Evolutionary conservation across 179 eudicot genomes (phyloP).

Genomic region (Sideroxylon spinosum): DNA sequence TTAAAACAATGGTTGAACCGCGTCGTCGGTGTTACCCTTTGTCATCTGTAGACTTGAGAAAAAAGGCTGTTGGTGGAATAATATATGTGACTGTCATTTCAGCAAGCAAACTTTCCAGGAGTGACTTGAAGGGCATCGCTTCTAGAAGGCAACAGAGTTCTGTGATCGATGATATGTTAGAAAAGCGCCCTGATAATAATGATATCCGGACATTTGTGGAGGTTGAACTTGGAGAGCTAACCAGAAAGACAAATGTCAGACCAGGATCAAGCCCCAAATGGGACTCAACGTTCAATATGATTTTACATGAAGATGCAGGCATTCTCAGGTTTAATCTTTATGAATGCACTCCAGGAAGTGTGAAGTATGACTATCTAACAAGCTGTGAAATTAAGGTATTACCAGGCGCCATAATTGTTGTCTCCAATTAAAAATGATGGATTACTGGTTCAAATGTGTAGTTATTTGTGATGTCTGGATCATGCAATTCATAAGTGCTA

Average conservation of each 20-base stretch:
- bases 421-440: background rate
- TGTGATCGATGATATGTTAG: constrained; percentile 28
- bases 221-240: constrained; percentile 85
- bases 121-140: constrained; percentile 48
- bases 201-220: constrained; percentile 83
- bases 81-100: constrained; percentile 70
- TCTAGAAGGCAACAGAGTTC: constrained; percentile 36
- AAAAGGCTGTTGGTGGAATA: constrained; percentile 84
- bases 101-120: constrained; percentile 55
- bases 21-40: constrained; percentile 76
- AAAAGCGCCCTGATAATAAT: constrained; percentile 32
- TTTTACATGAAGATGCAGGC: constrained; percentile 82
- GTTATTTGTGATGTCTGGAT: too few species aligned
- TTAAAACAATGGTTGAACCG: constrained; percentile 95
- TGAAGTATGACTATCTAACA: constrained; percentile 71
- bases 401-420: background rate
- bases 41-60: constrained; percentile 64
- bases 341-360: constrained; percentile 65
- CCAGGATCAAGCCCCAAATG: constrained; percentile 74
- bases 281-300: constrained; percentile 81
- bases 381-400: constrained; percentile 92
- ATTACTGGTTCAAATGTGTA: background rate
- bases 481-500: too few species aligned
- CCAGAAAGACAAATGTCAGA: constrained; percentile 66
- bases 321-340: constrained; percentile 64